These are phyloP conservation scores for Neofusicoccum sp. DNA, from an alignment of 2,329 filamentous ascomycete genomes.

Conservation along the genomic window DNA sequence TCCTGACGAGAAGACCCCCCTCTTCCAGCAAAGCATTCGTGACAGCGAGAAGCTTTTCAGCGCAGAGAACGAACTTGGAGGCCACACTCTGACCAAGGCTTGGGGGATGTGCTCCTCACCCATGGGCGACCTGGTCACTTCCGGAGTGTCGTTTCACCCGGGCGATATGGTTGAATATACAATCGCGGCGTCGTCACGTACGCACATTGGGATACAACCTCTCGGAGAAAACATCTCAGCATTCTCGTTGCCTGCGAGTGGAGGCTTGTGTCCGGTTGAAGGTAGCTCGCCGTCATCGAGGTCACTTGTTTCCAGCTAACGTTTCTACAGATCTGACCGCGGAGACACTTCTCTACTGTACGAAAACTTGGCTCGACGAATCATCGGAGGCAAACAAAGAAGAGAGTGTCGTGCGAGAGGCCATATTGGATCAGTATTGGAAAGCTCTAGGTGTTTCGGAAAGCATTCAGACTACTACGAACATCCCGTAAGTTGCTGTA, in stretches of 20 bases:
- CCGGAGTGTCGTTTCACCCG: slow-evolving; percentile 57
- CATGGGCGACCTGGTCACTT: slow-evolving; percentile 50
- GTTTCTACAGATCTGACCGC: slow-evolving; percentile 28
- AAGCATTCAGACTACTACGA: background rate
- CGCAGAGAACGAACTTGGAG: slow-evolving; percentile 52
- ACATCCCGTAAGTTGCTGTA: background rate
- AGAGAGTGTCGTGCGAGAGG: background rate
- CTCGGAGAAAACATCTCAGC: background rate
- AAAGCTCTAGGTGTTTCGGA: slow-evolving; percentile 5
- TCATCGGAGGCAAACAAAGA: slow-evolving; percentile 23
- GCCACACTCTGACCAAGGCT: slow-evolving; percentile 51
- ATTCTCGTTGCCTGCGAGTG: slow-evolving; percentile 17
- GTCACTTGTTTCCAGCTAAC: background rate
- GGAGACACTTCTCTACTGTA: slow-evolving; percentile 37
- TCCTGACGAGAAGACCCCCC: slow-evolving; percentile 25
- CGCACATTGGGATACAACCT: slow-evolving; percentile 11
- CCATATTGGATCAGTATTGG: slow-evolving; percentile 8
- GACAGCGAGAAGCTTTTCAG: slow-evolving; percentile 48
- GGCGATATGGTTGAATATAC: slow-evolving; percentile 61
- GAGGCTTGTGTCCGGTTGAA: slow-evolving; percentile 21
- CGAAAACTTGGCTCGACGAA: slow-evolving; percentile 38
- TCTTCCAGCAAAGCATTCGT: slow-evolving; percentile 46
- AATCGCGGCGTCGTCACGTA: slow-evolving; percentile 50
- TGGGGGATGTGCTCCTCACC: slow-evolving; percentile 57
- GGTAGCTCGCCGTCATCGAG: slow-evolving; percentile 9